phyloP scores from a whole-genome alignment of 2,329 filamentous ascomycete genomes.

The Venturia oleaginea region DNA sequence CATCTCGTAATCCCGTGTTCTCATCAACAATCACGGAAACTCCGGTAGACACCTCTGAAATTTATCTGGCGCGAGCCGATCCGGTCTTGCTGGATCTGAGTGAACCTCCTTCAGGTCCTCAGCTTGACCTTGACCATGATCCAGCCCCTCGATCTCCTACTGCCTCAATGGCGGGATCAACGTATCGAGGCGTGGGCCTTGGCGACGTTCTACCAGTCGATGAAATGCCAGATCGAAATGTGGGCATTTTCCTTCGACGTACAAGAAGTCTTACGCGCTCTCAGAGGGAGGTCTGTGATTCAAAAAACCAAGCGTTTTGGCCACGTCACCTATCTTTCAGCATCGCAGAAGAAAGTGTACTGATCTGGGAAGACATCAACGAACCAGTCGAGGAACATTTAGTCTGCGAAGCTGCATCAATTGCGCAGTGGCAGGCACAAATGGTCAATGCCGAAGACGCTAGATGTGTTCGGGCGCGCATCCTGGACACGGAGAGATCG shows the following conservation, averaged over 20 bases:
- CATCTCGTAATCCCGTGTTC: conserved; percentile 21
- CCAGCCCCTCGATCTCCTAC: conserved; percentile 27
- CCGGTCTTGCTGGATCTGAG: conserved; percentile 16
- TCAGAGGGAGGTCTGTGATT: neutral
- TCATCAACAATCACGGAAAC: conserved; percentile 27
- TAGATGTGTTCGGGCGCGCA: conserved; percentile 43
- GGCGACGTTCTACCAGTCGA: conserved; percentile 44
- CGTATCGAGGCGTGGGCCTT: conserved; percentile 51
- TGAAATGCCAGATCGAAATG: conserved; percentile 37
- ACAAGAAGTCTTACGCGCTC: conserved; percentile 46
- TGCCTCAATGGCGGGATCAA: conserved; percentile 50
- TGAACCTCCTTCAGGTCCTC: conserved; percentile 18
- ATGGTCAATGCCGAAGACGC: conserved; percentile 44
- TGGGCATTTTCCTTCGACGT: conserved; percentile 47
- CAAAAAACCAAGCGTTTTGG: conserved; percentile 52
- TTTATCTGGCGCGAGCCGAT: conserved; percentile 16
- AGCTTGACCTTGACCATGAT: conserved; percentile 11
- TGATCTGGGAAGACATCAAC: conserved; percentile 50
- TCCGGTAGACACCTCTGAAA: conserved; percentile 23
- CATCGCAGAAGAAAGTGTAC: conserved; percentile 63
- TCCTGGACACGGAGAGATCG: conserved; percentile 43
- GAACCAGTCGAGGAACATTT: neutral
- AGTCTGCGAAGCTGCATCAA: neutral
- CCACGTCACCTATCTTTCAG: conserved; percentile 67
- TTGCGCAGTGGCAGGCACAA: conserved; percentile 18